phyloP scores from a whole-genome alignment of 192 early-diverging fungal species.

The Gaertneriomyces sp. region DNA sequence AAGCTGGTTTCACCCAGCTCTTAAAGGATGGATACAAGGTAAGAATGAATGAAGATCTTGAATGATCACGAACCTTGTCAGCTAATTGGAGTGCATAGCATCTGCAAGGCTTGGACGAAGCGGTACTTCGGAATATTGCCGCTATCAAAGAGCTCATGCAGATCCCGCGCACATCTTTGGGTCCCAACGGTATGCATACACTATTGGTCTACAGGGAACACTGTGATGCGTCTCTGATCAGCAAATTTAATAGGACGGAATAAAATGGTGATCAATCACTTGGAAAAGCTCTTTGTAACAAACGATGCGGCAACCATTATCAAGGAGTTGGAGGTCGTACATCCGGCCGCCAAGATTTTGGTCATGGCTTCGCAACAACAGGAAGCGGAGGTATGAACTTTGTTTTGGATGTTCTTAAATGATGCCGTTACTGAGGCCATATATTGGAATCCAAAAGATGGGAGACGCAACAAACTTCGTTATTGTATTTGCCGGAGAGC shows the following conservation, averaged over 20 bases:
- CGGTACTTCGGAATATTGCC: slow-evolving; percentile 89
- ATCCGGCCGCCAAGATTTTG: slow-evolving; percentile 93
- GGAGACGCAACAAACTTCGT: slow-evolving; percentile 97
- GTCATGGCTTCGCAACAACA: slow-evolving; percentile 97
- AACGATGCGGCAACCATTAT: slow-evolving; percentile 99
- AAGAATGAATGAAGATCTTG: slow-evolving; percentile 1
- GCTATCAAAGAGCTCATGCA: slow-evolving; percentile 91
- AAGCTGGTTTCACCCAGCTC: slow-evolving; percentile 75
- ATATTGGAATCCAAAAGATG: slow-evolving; percentile 43
- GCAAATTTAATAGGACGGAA: slow-evolving; percentile 67
- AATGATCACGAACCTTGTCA: not conserved
- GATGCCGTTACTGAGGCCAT: no score
- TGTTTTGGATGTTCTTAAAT: no score
- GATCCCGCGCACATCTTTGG: slow-evolving; percentile 91
- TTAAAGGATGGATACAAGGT: slow-evolving; percentile 96
- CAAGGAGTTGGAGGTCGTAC: slow-evolving; percentile 93
- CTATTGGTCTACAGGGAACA: not conserved
- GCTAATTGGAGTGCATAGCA: slow-evolving; percentile 49
- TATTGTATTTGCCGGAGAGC: slow-evolving; percentile 88
- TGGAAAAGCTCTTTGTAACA: slow-evolving; percentile 97
- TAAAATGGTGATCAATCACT: slow-evolving; percentile 99
- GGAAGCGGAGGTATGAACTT: slow-evolving; percentile 72
- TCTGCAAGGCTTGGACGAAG: slow-evolving; percentile 94
- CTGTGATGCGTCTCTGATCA: slow-evolving; percentile 16
- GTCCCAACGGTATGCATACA: slow-evolving; percentile 77